These are phyloP conservation scores for Suillus paluster DNA, from an alignment of 768 basidiomycete species.

Conservation along the genomic window DNA sequence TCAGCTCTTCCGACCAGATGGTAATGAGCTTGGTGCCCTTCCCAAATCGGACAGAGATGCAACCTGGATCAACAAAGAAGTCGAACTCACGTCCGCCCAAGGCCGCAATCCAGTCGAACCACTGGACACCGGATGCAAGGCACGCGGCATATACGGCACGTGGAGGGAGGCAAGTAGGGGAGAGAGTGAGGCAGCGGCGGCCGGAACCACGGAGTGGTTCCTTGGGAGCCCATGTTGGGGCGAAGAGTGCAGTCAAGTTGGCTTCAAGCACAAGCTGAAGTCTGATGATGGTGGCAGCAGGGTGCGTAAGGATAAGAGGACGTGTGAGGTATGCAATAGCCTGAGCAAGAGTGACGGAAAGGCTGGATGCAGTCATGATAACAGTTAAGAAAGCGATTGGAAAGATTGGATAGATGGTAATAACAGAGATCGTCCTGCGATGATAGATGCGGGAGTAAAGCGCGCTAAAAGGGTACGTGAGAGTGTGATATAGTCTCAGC, in stretches of 20 bases:
- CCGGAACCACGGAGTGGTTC: conserved; percentile 72
- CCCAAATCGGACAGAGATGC: conserved; percentile 68
- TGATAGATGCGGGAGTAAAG: conserved; percentile 25
- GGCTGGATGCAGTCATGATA: conserved; percentile 46
- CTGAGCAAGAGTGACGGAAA: conserved; percentile 73
- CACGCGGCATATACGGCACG: conserved; percentile 74
- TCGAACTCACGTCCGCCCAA: conserved; percentile 77
- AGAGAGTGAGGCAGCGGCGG: conserved; percentile 75
- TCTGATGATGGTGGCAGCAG: conserved; percentile 66
- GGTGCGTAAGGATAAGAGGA: conserved; percentile 59
- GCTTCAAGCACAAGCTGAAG: conserved; percentile 75
- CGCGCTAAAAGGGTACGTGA: conserved; percentile 30
- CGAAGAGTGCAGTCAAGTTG: conserved; percentile 72
- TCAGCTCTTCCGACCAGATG: conserved; percentile 67
- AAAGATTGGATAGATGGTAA: conserved; percentile 17
- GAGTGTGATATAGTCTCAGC: conserved; percentile 23
- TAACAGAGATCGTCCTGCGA: conserved; percentile 37
- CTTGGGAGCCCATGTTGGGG: conserved; percentile 64
- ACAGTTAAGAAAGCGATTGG: not conserved
- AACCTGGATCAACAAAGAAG: conserved; percentile 81
- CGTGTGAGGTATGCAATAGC: conserved; percentile 75
- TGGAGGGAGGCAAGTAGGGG: conserved; percentile 70
- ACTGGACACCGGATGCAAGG: conserved; percentile 69
- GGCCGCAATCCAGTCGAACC: conserved; percentile 79
- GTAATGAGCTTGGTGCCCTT: conserved; percentile 53